Conservation (phyloP, 2,329 filamentous ascomycete species). For the Monosporascus sp. region DNA sequence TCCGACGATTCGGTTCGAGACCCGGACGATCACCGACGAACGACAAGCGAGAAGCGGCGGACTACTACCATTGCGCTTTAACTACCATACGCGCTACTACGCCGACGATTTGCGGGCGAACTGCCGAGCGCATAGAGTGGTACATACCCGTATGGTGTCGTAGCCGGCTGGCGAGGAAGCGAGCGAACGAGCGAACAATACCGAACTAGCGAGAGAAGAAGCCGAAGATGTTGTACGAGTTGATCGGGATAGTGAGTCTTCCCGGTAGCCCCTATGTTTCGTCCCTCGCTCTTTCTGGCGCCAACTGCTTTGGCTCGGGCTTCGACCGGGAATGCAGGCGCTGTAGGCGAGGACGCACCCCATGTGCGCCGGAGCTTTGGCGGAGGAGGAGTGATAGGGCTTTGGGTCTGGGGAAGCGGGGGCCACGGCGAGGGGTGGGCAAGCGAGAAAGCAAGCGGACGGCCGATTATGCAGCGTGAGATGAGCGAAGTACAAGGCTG, state of each 20-base stretch:
- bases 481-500: slow-evolving; percentile 1
- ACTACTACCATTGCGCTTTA: no score
- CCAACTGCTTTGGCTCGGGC: no score
- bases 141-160: neutral
- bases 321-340: no score
- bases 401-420: neutral
- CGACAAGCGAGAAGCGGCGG: no score
- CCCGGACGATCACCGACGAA: no score
- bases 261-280: neutral
- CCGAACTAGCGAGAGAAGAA: neutral
- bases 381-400: neutral
- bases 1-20: no score
- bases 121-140: no score
- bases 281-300: no score
- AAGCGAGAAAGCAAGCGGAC: neutral
- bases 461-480: no score
- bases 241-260: slow-evolving; percentile 81
- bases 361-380: neutral
- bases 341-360: no score
- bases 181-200: neutral
- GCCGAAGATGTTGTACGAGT: slow-evolving; percentile 77
- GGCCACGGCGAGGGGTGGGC: neutral
- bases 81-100: no score
- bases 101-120: no score
- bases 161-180: neutral